Evolutionary conservation across 768 basidiomycete genomes (phyloP).

Genomic region (Trametes gibbosa): DNA sequence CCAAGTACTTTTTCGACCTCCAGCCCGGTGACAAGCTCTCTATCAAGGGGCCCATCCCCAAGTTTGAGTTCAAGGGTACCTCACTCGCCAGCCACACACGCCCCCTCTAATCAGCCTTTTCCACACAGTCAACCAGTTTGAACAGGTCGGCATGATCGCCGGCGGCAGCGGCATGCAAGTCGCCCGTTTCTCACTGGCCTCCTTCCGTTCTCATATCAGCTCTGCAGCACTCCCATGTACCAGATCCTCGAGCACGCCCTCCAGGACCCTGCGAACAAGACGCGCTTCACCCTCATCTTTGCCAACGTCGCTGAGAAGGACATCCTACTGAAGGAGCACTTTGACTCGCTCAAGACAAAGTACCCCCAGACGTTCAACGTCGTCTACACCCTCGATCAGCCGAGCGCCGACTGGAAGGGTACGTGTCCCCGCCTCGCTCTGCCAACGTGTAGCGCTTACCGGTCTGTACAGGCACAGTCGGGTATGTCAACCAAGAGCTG

Average conservation of each 20-base stretch:
- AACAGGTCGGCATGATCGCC: constrained; percentile 84
- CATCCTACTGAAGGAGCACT: constrained; percentile 80
- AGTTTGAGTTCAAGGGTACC: constrained; percentile 82
- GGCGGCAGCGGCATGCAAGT: constrained; percentile 92
- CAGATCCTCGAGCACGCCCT: constrained; percentile 78
- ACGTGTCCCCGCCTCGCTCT: neutral
- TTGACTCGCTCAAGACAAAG: constrained; percentile 67
- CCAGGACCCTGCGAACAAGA: constrained; percentile 76
- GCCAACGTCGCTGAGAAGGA: constrained; percentile 88
- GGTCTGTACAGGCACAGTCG: constrained; percentile 49
- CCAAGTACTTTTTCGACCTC: constrained; percentile 77
- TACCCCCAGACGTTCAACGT: constrained; percentile 73
- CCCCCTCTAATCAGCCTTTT: neutral
- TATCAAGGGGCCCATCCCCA: constrained; percentile 89
- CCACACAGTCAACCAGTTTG: constrained; percentile 71
- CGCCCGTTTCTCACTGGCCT: neutral
- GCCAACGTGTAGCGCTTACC: neutral
- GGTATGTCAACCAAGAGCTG: constrained; percentile 72
- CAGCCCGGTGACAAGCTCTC: constrained; percentile 80
- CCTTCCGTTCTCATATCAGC: neutral
- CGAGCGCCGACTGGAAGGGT: constrained; percentile 61
- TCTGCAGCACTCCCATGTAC: constrained; percentile 72
- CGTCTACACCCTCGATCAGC: constrained; percentile 85
- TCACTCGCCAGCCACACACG: neutral
- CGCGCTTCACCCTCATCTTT: constrained; percentile 91